These are phyloP conservation scores for Aspergillus saccharolyticus DNA, from an alignment of 495 filamentous ascomycete species.

Conservation along the genomic window DNA sequence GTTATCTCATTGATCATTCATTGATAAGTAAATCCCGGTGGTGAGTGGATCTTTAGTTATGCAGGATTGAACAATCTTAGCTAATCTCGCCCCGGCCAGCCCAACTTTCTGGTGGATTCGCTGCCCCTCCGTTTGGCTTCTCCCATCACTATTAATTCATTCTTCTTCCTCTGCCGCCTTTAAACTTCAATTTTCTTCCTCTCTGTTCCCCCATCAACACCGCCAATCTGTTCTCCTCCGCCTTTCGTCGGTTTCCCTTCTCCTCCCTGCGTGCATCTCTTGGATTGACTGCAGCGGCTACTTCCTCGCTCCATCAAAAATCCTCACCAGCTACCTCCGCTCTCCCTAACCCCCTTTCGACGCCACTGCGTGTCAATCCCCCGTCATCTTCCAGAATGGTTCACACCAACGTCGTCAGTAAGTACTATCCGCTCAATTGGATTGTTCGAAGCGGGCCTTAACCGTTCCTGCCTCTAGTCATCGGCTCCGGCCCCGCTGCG, in stretches of 20 bases:
- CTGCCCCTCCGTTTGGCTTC: conserved; percentile 3
- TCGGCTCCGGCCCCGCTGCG: conserved; percentile 93
- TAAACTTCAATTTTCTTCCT: conserved; percentile 5
- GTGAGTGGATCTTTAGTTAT: neutral
- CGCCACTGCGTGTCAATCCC: conserved; percentile 41
- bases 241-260: conserved; percentile 59
- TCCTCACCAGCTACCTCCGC: conserved; percentile 41
- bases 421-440: conserved; percentile 25
- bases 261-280: conserved; percentile 57
- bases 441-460: neutral
- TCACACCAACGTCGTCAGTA: conserved; percentile 77
- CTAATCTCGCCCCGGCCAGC: conserved; percentile 18
- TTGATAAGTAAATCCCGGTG: neutral
- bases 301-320: conserved; percentile 57
- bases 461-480: conserved; percentile 35
- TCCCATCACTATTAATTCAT: conserved; percentile 14
- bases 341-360: conserved; percentile 33
- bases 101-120: conserved; percentile 11
- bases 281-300: conserved; percentile 56
- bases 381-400: conserved; percentile 51
- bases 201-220: conserved; percentile 11
- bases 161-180: neutral
- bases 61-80: conserved; percentile 7
- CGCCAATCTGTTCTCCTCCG: conserved; percentile 83
- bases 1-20: no score